phyloP scores from a whole-genome alignment of 441 rosid species.

The Kokia cookei region DNA sequence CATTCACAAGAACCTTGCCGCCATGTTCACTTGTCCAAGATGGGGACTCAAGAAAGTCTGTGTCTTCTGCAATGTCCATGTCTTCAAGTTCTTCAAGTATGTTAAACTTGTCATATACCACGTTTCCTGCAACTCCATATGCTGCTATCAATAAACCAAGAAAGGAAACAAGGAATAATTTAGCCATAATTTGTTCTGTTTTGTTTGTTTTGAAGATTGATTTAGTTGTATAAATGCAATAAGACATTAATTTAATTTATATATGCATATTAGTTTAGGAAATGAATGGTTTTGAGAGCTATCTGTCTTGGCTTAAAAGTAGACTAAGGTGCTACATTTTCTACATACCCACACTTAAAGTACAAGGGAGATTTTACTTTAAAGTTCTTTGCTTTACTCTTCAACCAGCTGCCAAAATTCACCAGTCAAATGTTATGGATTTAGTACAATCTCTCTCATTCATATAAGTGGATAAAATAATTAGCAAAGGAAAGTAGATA shows the following conservation, averaged over 20 bases:
- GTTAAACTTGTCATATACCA: slow-evolving; percentile 28
- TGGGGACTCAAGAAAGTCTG: slow-evolving; percentile 32
- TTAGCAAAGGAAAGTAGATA: neutral
- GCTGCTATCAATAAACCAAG: slow-evolving; percentile 44
- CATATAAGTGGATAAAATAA: slow-evolving; percentile 8
- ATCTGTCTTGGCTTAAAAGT: slow-evolving; percentile 92
- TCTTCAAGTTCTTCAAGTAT: slow-evolving; percentile 53
- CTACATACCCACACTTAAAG: slow-evolving; percentile 72
- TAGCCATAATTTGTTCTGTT: slow-evolving; percentile 41
- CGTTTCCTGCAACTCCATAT: slow-evolving; percentile 45
- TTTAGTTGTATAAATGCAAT: slow-evolving; percentile 34
- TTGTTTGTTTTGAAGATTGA: slow-evolving; percentile 22
- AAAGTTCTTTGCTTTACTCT: slow-evolving; percentile 86
- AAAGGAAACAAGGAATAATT: slow-evolving; percentile 34
- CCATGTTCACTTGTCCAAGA: slow-evolving; percentile 55
- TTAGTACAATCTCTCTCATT: slow-evolving; percentile 14
- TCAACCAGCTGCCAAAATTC: slow-evolving; percentile 37
- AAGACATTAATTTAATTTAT: slow-evolving; percentile 43
- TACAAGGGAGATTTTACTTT: slow-evolving; percentile 59
- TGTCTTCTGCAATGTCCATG: slow-evolving; percentile 46
- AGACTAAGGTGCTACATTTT: slow-evolving; percentile 53
- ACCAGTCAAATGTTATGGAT: slow-evolving; percentile 32
- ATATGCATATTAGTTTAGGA: slow-evolving; percentile 38
- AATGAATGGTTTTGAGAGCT: slow-evolving; percentile 35
- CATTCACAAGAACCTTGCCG: slow-evolving; percentile 74